These are phyloP conservation scores for Cystobasidiopsis lactophilus DNA, from an alignment of 768 basidiomycete species.

Conservation along the genomic window DNA sequence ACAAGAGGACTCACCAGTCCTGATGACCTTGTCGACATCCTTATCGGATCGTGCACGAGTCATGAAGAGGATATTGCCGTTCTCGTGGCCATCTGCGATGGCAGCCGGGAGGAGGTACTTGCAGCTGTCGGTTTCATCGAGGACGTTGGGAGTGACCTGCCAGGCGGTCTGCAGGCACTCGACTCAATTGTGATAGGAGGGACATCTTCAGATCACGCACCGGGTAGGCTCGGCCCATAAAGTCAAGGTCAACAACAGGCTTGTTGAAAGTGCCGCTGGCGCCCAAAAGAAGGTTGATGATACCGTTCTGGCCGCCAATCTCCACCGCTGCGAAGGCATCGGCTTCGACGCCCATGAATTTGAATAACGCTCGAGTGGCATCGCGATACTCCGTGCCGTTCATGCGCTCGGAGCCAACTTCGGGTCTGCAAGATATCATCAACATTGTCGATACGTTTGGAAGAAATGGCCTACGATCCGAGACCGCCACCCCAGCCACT, in stretches of 20 bases:
- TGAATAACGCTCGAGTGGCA: not conserved
- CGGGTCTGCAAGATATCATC: not conserved
- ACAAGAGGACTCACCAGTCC: too few species aligned
- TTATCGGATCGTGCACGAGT: too few species aligned
- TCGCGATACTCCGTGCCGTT: not conserved
- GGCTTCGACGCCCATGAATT: conserved; percentile 17
- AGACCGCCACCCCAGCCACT: conserved; percentile 26
- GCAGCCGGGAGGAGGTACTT: conserved; percentile 24
- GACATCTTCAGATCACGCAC: conserved; percentile 18
- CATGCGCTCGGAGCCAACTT: too few species aligned
- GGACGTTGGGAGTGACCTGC: not conserved
- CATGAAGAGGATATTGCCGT: too few species aligned
- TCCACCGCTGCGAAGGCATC: conserved; percentile 17
- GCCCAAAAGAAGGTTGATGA: conserved; percentile 21
- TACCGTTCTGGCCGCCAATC: conserved; percentile 30
- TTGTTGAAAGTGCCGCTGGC: conserved; percentile 12
- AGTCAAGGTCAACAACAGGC: conserved; percentile 23
- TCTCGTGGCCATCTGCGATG: conserved; percentile 16
- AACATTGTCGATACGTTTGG: not conserved
- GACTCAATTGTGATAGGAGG: conserved; percentile 18
- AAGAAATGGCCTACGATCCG: not conserved
- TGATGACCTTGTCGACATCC: too few species aligned
- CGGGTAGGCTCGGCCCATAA: conserved; percentile 25
- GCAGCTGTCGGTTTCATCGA: conserved; percentile 1
- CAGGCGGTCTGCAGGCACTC: too few species aligned